Conservation (phyloP, 225 moss, liverwort and hornwort genomes). For the Takakia lepidozioides region DNA sequence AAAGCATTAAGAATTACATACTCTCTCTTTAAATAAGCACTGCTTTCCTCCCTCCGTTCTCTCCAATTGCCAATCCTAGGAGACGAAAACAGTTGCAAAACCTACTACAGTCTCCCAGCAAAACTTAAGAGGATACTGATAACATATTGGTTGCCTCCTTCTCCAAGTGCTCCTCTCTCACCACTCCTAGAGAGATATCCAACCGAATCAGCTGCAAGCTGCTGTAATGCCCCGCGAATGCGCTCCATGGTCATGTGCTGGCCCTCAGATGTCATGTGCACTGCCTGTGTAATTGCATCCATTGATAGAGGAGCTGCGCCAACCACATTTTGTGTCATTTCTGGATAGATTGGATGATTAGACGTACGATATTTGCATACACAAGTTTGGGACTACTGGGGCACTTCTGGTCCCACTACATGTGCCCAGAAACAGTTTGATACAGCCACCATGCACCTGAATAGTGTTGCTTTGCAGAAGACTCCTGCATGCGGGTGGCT, state of each 20-base stretch:
- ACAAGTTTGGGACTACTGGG: too few relatives aligned
- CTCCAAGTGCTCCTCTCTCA: slow-evolving; percentile 39
- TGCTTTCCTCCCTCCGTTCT: background rate
- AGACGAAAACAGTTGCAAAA: too few relatives aligned
- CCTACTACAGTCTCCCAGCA: too few relatives aligned
- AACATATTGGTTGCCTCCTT: slow-evolving; percentile 64
- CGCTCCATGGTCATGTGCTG: slow-evolving; percentile 78
- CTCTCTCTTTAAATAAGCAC: too few relatives aligned
- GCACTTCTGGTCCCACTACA: too few relatives aligned
- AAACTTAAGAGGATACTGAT: slow-evolving; percentile 63
- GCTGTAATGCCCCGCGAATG: slow-evolving; percentile 73
- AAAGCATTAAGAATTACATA: too few relatives aligned
- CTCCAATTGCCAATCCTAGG: too few relatives aligned
- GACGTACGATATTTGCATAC: too few relatives aligned
- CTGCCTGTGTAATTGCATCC: slow-evolving; percentile 62
- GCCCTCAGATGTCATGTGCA: slow-evolving; percentile 59
- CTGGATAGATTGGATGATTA: too few relatives aligned
- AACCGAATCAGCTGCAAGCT: slow-evolving; percentile 69
- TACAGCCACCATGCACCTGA: slow-evolving; percentile 43
- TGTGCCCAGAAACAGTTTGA: too few relatives aligned
- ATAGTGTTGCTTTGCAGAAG: slow-evolving; percentile 42
- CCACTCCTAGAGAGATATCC: slow-evolving; percentile 71
- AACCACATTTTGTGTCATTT: slow-evolving; percentile 6
- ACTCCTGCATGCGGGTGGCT: slow-evolving; percentile 57
- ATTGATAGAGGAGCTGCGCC: slow-evolving; percentile 65